These are phyloP conservation scores for Chrysopogon serrulatus DNA, from an alignment of 176 grass and related monocot species.

Conservation along the genomic window DNA sequence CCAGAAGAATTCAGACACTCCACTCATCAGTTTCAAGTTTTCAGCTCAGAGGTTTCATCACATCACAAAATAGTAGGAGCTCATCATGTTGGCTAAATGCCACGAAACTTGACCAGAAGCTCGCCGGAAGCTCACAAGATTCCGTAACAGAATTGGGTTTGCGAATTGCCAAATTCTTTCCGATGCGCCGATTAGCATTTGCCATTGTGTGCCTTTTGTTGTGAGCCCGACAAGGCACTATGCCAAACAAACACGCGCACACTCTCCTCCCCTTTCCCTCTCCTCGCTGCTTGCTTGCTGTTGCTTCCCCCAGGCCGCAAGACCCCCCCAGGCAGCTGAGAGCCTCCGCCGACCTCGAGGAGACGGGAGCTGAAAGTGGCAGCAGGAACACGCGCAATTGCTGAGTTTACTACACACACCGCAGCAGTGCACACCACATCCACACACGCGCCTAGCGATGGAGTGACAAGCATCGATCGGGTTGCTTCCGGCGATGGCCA, in stretches of 20 bases:
- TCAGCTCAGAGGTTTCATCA: background rate
- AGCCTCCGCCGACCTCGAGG: background rate
- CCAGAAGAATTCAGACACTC: background rate
- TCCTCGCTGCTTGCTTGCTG: background rate
- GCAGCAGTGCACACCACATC: slow-evolving; percentile 27
- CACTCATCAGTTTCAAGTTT: background rate
- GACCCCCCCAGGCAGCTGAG: background rate
- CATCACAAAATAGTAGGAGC: background rate
- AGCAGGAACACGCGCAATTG: slow-evolving; percentile 25
- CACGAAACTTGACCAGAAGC: background rate
- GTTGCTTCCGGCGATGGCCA: slow-evolving; percentile 72
- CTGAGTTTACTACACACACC: slow-evolving; percentile 8
- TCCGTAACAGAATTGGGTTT: background rate
- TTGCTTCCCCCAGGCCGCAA: slow-evolving; percentile 21
- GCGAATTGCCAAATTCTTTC: background rate
- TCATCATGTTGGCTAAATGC: background rate
- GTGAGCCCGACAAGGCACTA: slow-evolving; percentile 19
- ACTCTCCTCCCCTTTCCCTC: no score
- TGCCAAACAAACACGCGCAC: background rate
- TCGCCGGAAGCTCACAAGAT: background rate
- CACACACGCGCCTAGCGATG: slow-evolving; percentile 27
- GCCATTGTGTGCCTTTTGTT: background rate
- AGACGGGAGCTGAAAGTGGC: background rate
- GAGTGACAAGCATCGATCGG: slow-evolving; percentile 64
- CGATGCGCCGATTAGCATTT: background rate